phyloP scores from a whole-genome alignment of 108 stramenopile species.

The Stephanodiscus triporus region DNA sequence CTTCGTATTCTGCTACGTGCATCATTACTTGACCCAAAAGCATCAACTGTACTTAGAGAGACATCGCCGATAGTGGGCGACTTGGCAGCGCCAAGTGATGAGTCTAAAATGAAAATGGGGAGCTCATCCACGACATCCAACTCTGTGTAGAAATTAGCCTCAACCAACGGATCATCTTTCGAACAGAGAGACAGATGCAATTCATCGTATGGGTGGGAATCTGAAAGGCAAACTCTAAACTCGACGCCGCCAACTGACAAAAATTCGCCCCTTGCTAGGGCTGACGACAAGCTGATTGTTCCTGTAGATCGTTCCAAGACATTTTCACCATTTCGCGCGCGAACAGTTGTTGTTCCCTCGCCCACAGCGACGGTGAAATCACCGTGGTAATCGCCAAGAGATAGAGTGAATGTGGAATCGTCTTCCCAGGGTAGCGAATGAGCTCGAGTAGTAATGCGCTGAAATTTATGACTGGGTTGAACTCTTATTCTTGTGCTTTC shows the following conservation, averaged over 20 bases:
- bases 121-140: constrained; percentile 38
- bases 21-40: constrained; percentile 39
- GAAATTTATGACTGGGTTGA: constrained; percentile 43
- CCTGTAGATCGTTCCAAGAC: constrained; percentile 39
- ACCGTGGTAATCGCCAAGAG: constrained; percentile 66
- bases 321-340: constrained; percentile 24
- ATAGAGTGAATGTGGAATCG: constrained; percentile 58
- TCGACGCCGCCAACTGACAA: constrained; percentile 58
- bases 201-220: constrained; percentile 36
- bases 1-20: constrained; percentile 43
- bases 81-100: constrained; percentile 59
- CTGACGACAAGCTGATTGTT: constrained; percentile 33
- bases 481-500: constrained; percentile 23
- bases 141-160: constrained; percentile 39
- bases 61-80: constrained; percentile 60
- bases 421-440: constrained; percentile 62
- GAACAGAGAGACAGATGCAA: constrained; percentile 59
- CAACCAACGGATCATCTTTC: constrained; percentile 35
- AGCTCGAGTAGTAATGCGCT: constrained; percentile 61
- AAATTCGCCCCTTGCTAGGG: constrained; percentile 60
- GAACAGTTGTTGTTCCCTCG: constrained; percentile 31
- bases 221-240: constrained; percentile 58
- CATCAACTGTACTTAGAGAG: constrained; percentile 54
- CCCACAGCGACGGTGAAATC: constrained; percentile 55
- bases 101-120: constrained; percentile 71